Evolutionary conservation across 768 basidiomycete species (phyloP), one percentile per base, ranked within the genome.

Genomic region (Boletus reticuloceps): DNA sequence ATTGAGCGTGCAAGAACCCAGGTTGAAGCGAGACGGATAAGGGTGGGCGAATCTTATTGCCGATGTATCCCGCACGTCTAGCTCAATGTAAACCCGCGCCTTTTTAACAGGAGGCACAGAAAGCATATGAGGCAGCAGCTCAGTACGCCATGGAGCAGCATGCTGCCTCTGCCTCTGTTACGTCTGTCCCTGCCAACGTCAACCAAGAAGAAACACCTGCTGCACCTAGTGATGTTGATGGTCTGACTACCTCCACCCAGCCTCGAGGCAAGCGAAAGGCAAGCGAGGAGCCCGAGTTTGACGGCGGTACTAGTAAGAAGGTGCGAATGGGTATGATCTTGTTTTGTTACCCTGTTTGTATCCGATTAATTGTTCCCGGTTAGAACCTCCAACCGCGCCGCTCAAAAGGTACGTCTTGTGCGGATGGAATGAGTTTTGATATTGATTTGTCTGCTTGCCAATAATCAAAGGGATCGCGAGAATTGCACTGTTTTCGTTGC

Each of bases 401-500:
- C 69, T 88, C 29, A 90, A 89, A 71, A 77, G 89, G 89, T 88
- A 53, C 13, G 44, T 53, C 5, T 16, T 12, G 37, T 31, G 12
- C 14, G 12, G 27, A 48, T 7, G 32, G 25, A 29, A 38, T 12
- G 13, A 25, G n/a, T 6, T 7, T 19, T 40, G 19, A 58, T 40
- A 17, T 37, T 38, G n/a, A 52, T 27, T 53, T 45, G 32, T 55
- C 47, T 19, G 10, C 29, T 43, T 17, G 31, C 14, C 48, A 4
- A n/a, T 14, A 9, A 47, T 20, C 17, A 5, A 55, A 95, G 96
- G 60, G 97, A 99, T 73, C 92, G 97, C 44, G 97, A 99, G 74
- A 91, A 98, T 62, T 84, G 86, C 29, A 96, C 94, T 0, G 88
- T 98, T 5, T 91, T 98, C 55, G 88, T 97, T 14, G 81, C 85